Base-by-base conservation (phyloP, 179 eudicot species). In the Corrigiola litoralis region DNA sequence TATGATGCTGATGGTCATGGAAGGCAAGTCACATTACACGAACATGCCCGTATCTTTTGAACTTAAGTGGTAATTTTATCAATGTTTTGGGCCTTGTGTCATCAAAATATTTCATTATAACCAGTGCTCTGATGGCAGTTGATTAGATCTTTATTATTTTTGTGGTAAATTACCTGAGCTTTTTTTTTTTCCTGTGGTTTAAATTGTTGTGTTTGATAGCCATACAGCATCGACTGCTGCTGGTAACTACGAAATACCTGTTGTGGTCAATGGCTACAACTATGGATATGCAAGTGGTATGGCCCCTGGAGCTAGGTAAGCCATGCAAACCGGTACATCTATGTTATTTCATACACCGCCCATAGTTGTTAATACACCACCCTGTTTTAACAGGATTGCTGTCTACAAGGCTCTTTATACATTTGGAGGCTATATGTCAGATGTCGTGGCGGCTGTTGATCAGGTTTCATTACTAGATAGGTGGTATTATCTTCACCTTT, bases 1-100 rank as follows among this genome's bases (percentile, higher is more conserved):
- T 80, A 72, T 68, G 84, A 80, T 41, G 81, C 84, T 16, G 84
- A 80, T 65, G 84, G 84, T 37, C 84, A 80, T 65, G 81, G 84
- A 77, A 80, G 84, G 84, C 58, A 74, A 80, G 81, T 77, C 59
- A 37, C 42, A 17, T 55, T 31, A 53, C 9, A 61, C 24, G 27
- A 56, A 46, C 40, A 5, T 68, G 58, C 24, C 68, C 46, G 63
- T 62, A 14, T 74, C 20, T 57, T 63, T 49, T 57, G 51, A 46
- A 46, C 61, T 42, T 25, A 1, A 45, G 28, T 50, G 50, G 64
- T 65, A 56, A 56, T 65, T 58, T 38, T 40, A 42, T 53, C 36
- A n/a, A 47, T 51, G 16, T 13, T 48, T 63, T 59, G 40, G 41
- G 50, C 60, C 49, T 46, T 29, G 36, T 48, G n/a, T 62, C 63